Evolutionary conservation across 305 asterid species (phyloP).

Genomic region (Stenogyne calaminthoides): DNA sequence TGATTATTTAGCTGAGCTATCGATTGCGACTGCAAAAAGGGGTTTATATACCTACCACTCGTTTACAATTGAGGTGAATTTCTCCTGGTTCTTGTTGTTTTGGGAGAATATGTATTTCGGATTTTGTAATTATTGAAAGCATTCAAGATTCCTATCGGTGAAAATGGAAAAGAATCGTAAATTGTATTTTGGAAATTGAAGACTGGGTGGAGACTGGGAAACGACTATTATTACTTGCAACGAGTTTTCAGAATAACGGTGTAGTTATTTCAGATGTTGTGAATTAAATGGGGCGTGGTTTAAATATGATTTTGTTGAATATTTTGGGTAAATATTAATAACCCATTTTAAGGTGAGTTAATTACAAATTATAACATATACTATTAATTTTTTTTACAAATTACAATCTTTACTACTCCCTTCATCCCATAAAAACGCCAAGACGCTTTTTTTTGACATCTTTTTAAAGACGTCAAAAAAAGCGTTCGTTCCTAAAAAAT

Average conservation of each 20-base stretch:
- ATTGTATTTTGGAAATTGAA: no score
- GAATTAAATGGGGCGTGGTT: no score
- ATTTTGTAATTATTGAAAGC: slow-evolving; percentile 3
- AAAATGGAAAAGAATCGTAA: no score
- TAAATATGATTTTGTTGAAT: not conserved
- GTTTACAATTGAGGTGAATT: not conserved
- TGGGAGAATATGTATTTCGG: not conserved
- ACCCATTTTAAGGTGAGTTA: no score
- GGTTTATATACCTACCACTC: slow-evolving; percentile 41
- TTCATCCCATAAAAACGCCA: no score
- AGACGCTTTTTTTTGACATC: no score
- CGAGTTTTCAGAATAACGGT: not conserved
- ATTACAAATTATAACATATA: no score
- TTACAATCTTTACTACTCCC: no score
- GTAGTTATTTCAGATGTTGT: not conserved
- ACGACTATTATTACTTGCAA: not conserved
- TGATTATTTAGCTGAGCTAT: slow-evolving; percentile 5
- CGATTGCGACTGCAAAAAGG: slow-evolving; percentile 21
- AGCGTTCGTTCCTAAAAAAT: no score
- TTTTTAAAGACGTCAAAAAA: no score
- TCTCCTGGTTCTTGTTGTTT: slow-evolving; percentile 11
- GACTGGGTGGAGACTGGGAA: not conserved
- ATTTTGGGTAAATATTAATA: not conserved
- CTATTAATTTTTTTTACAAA: no score
- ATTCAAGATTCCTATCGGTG: no score